These are phyloP conservation scores for Suhomyces xylopsoci DNA, from an alignment of 805 yeast genomes.

Conservation along the genomic window DNA sequence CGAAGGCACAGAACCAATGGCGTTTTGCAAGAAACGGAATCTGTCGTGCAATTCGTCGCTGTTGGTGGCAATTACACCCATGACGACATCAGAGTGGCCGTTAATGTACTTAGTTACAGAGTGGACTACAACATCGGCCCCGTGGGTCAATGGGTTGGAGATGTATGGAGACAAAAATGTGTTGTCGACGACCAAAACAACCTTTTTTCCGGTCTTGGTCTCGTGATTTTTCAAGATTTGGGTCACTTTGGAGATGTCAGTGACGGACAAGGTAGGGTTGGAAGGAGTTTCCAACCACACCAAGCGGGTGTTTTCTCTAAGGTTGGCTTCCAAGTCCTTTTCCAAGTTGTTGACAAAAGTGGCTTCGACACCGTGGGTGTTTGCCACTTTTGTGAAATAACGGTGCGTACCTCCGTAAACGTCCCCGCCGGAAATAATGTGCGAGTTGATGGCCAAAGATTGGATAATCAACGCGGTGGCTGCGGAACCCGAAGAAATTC, in stretches of 20 bases:
- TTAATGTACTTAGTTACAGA: slow-evolving; percentile 88
- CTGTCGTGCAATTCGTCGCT: slow-evolving; percentile 55
- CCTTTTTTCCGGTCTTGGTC: slow-evolving; percentile 46
- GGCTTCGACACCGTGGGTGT: slow-evolving; percentile 70
- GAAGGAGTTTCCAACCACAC: slow-evolving; percentile 91
- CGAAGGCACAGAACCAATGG: slow-evolving; percentile 85
- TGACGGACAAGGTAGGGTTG: slow-evolving; percentile 79
- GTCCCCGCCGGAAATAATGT: slow-evolving; percentile 76
- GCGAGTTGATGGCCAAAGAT: slow-evolving; percentile 66
- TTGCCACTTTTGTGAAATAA: slow-evolving; percentile 82
- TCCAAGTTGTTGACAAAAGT: slow-evolving; percentile 65
- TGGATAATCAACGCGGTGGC: slow-evolving; percentile 76
- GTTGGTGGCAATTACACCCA: slow-evolving; percentile 79
- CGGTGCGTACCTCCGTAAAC: slow-evolving; percentile 92
- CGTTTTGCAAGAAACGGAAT: slow-evolving; percentile 78
- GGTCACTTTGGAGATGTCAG: slow-evolving; percentile 67
- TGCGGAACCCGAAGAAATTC: slow-evolving; percentile 84
- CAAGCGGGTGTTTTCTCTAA: slow-evolving; percentile 62
- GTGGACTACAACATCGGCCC: slow-evolving; percentile 87
- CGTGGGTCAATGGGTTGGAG: slow-evolving; percentile 77
- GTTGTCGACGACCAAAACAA: slow-evolving; percentile 77
- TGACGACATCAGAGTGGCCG: slow-evolving; percentile 89
- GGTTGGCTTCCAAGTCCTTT: slow-evolving; percentile 52
- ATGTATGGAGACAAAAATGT: slow-evolving; percentile 85
- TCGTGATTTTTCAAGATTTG: slow-evolving; percentile 46